Conservation (phyloP, 2,329 filamentous ascomycete species). For the Colletotrichum chlorophyti region DNA sequence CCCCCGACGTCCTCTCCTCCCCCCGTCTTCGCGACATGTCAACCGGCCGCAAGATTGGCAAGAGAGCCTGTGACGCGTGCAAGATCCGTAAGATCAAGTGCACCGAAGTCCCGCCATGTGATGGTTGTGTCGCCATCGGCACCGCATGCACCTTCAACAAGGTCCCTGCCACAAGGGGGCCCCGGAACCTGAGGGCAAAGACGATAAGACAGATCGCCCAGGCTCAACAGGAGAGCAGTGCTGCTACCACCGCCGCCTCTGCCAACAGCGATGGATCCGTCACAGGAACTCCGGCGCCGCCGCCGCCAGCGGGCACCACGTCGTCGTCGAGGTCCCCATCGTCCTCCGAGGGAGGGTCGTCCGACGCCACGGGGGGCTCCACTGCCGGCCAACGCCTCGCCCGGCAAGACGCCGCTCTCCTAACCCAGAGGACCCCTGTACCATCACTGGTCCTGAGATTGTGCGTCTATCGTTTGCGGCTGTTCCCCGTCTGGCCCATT, state of each 20-base stretch:
- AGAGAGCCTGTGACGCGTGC: constrained; percentile 57
- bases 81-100: constrained; percentile 61
- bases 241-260: not conserved
- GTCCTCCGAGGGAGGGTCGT: constrained; percentile 14
- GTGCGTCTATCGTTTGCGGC: constrained; percentile 54
- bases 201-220: constrained; percentile 50
- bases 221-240: constrained; percentile 32
- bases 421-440: constrained; percentile 21
- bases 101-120: constrained; percentile 53
- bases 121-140: constrained; percentile 49
- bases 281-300: not conserved
- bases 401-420: constrained; percentile 4
- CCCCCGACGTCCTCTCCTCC: constrained; percentile 5
- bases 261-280: not conserved
- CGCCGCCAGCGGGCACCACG: not conserved
- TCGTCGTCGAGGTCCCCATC: constrained; percentile 15
- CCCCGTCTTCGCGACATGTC: constrained; percentile 28
- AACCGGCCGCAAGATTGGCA: constrained; percentile 39
- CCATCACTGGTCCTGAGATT: constrained; percentile 36
- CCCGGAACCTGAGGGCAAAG: constrained; percentile 51
- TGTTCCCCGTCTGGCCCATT: constrained; percentile 60
- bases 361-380: constrained; percentile 1
- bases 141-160: constrained; percentile 59
- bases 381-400: not conserved
- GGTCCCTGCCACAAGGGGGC: constrained; percentile 50